Evolutionary conservation across 2,329 filamentous ascomycete genomes (phyloP), one percentile per base, ranked within the genome.

Genomic region (Monosporascus sp.): DNA sequence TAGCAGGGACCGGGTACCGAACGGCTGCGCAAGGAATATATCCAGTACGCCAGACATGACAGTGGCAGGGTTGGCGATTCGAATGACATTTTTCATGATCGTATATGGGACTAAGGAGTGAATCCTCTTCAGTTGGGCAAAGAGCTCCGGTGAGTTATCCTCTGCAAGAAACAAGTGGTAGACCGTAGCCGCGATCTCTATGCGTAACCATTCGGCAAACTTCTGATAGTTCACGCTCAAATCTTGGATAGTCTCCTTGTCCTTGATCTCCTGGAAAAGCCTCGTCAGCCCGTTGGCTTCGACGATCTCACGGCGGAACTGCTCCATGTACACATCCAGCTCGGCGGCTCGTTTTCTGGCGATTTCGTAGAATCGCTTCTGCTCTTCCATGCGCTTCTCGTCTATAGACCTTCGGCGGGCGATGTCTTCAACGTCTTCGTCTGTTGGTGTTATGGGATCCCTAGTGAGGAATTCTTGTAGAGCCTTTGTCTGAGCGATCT

Each of bases 101-200:
- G 87, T 88, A 67, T 99, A 99, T 0, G 94, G 94, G 45, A 99
- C 88, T 52, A 97, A 81, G 0, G 92, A 96, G 68, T 99, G 94
- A 50, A 97, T 97, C 56, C 89, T 85, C 73, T 93, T 96, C 5
- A 89, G 86, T 71, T 99, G 94, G 0, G 91, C 90, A 69, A 97
- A 97, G 31, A 99, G 73, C 67, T 99, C 94, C 1, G 94, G 92
- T 0, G 93, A 97, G 70, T 99, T 99, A 73, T 99, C 94, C 70
- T 99, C 94, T 6, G 94, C 94, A 45, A 99, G 80, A 78, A 99
- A 99, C 36, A 99, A 78, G 70, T 99, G 94, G 67, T 99, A 99
- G 54, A 97, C 85, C 22, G 94, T 97, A 41, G 94, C 94, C 24
- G 94, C 94, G 48, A 99, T 87, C 73, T 99, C 94, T 65, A 99